phyloP scores from a whole-genome alignment of 768 basidiomycete genomes.

The Arthromyces matolae region DNA sequence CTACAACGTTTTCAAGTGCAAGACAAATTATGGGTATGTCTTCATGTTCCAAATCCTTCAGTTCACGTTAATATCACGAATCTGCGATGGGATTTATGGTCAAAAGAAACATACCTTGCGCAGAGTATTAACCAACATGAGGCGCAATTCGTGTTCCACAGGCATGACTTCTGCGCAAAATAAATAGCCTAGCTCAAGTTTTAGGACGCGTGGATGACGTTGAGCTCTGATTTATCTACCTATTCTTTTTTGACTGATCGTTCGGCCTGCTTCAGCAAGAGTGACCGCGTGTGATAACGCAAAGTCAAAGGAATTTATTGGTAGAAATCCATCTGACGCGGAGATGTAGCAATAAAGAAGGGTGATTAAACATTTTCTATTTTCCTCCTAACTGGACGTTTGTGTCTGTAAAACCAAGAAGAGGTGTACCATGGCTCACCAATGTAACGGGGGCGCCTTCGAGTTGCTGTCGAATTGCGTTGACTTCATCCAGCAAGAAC shows the following conservation, averaged over 20 bases:
- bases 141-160: conserved; percentile 58
- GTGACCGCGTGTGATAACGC: conserved; percentile 75
- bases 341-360: conserved; percentile 67
- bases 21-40: conserved; percentile 57
- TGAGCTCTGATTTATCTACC: conserved; percentile 35
- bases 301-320: conserved; percentile 54
- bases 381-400: conserved; percentile 45
- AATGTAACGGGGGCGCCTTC: conserved; percentile 44
- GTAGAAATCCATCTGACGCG: conserved; percentile 38
- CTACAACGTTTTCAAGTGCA: conserved; percentile 67
- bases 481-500: conserved; percentile 55
- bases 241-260: conserved; percentile 60
- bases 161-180: conserved; percentile 77
- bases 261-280: conserved; percentile 66
- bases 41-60: conserved; percentile 68
- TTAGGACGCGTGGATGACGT: neutral
- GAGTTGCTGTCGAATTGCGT: conserved; percentile 50
- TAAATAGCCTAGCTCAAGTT: conserved; percentile 59
- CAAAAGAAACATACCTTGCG: conserved; percentile 55
- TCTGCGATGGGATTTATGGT: neutral
- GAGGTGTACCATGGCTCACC: conserved; percentile 43
- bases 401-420: conserved; percentile 13
- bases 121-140: conserved; percentile 85
- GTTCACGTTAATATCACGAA: neutral
- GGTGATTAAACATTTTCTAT: conserved; percentile 63